phyloP scores from a whole-genome alignment of 1,139 yeast genomes.

The Spathaspora sp. region DNA sequence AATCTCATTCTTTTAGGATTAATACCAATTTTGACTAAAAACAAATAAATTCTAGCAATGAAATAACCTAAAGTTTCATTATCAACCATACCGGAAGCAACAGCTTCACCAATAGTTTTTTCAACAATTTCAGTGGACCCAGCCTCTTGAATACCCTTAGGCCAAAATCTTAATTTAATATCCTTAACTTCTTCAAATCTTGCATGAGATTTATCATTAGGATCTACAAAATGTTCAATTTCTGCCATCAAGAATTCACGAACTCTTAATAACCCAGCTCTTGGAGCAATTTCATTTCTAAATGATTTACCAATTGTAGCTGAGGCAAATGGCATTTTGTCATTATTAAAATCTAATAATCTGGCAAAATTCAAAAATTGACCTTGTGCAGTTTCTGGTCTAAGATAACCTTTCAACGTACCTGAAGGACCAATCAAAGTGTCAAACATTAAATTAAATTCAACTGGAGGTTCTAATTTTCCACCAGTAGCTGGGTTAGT shows the following conservation, averaged over 20 bases:
- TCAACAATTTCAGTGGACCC: slow-evolving; percentile 73
- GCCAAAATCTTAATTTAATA: slow-evolving; percentile 71
- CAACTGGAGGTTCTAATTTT: slow-evolving; percentile 82
- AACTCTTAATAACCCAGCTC: slow-evolving; percentile 95
- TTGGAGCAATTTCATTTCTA: slow-evolving; percentile 98
- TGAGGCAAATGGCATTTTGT: slow-evolving; percentile 97
- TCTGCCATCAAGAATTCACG: slow-evolving; percentile 99
- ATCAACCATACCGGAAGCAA: slow-evolving; percentile 81
- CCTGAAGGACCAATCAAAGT: slow-evolving; percentile 99
- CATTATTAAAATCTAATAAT: slow-evolving; percentile 91
- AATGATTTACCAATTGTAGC: slow-evolving; percentile 98
- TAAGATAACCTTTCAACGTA: slow-evolving; percentile 86
- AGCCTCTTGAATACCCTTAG: slow-evolving; percentile 81
- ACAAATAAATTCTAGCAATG: slow-evolving; percentile 85
- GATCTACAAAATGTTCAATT: slow-evolving; percentile 98
- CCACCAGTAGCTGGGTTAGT: slow-evolving; percentile 91
- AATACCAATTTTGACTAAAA: slow-evolving; percentile 87
- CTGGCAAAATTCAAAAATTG: slow-evolving; percentile 95
- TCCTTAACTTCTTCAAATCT: slow-evolving; percentile 77
- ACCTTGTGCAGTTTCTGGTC: slow-evolving; percentile 99
- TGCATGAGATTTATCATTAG: slow-evolving; percentile 77
- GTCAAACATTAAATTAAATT: slow-evolving; percentile 98
- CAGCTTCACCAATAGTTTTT: slow-evolving; percentile 87
- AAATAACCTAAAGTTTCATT: slow-evolving; percentile 97
- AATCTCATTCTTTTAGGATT: slow-evolving; percentile 82